Evolutionary conservation across 2,329 filamentous ascomycete species (phyloP).

Genomic region (Cordyceps tenuipes): DNA sequence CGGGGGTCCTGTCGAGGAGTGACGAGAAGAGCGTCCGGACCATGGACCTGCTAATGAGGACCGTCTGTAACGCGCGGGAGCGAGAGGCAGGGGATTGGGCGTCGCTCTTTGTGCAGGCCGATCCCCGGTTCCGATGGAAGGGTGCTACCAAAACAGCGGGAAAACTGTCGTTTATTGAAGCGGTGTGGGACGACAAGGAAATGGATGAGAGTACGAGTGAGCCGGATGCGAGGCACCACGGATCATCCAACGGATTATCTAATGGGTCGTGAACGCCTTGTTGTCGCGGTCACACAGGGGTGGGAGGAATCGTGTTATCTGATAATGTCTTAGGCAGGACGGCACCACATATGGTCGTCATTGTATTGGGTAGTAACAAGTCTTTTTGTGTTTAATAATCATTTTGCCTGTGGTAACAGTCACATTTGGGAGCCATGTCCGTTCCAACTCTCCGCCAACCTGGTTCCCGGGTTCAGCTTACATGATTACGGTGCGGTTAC

Average conservation of each 20-base stretch:
- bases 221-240: neutral
- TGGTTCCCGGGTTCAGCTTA: conserved; percentile 4
- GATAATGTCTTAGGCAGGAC: neutral
- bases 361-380: neutral
- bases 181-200: conserved; percentile 21
- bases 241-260: no score
- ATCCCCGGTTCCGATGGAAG: conserved; percentile 30
- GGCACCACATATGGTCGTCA: neutral
- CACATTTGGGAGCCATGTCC: neutral
- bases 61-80: conserved; percentile 37
- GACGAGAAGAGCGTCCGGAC: conserved; percentile 32
- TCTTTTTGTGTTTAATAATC: neutral
- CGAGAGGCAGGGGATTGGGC: conserved; percentile 35
- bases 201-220: neutral
- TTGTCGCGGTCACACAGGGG: conserved; percentile 5
- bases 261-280: neutral
- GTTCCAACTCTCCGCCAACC: neutral
- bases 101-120: conserved; percentile 30
- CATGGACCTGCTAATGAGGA: conserved; percentile 41
- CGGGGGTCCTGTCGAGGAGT: conserved; percentile 21
- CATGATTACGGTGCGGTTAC: neutral
- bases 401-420: neutral
- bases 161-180: conserved; percentile 30
- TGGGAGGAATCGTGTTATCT: neutral
- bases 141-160: conserved; percentile 20